Conservation (phyloP, 1,139 yeast species). For the Debaryomyces singareniensis region DNA sequence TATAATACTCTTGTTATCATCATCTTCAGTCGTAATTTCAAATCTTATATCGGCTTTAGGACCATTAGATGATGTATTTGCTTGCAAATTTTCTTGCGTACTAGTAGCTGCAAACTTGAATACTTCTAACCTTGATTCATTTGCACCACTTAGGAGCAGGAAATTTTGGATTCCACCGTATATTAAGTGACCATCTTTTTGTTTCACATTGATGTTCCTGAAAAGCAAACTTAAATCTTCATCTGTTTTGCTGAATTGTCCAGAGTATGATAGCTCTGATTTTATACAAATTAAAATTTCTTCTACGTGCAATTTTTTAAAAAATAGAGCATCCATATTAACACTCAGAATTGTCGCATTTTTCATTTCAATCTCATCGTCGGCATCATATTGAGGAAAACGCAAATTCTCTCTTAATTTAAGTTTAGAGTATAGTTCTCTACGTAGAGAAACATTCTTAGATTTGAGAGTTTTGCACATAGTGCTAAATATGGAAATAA, state of each 20-base stretch:
- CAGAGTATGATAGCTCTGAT: conserved; percentile 35
- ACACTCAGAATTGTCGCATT: conserved; percentile 6
- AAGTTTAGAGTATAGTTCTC: conserved; percentile 9
- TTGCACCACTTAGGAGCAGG: too few species aligned
- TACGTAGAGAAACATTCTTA: conserved; percentile 25
- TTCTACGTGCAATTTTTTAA: conserved; percentile 28
- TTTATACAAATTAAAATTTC: conserved; percentile 34
- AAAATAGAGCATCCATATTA: conserved; percentile 10
- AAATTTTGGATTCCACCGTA: conserved; percentile 44
- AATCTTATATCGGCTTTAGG: conserved; percentile 46
- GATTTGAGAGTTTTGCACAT: conserved; percentile 27
- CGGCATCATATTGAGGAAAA: conserved; percentile 28
- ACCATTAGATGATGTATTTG: conserved; percentile 5
- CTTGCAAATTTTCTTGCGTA: conserved; percentile 4
- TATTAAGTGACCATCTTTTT: conserved; percentile 31
- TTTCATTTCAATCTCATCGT: conserved; percentile 11
- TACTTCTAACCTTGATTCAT: conserved; percentile 11
- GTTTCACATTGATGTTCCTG: conserved; percentile 31
- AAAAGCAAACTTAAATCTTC: conserved; percentile 23
- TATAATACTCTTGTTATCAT: conserved; percentile 27
- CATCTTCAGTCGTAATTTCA: conserved; percentile 32
- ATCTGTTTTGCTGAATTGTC: conserved; percentile 27
- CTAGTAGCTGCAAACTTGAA: conserved; percentile 15
- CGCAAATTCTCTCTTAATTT: conserved; percentile 8
- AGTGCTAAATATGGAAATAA: conserved; percentile 23